Conservation (phyloP, 495 filamentous ascomycete species). For the Astrothelium macrocarpum region DNA sequence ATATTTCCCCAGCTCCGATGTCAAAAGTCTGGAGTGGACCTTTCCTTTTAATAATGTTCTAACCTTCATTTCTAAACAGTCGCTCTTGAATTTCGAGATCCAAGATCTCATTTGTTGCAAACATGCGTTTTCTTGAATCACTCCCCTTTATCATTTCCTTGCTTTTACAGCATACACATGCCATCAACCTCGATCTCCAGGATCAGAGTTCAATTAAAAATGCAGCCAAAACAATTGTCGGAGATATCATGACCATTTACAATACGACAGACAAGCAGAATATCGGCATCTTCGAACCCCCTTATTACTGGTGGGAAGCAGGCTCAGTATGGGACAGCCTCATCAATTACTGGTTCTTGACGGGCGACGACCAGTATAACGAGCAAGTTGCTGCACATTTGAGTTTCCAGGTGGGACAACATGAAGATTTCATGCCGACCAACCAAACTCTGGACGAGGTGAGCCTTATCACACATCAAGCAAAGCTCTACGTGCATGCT, state of each 20-base stretch:
- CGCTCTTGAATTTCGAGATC: not conserved
- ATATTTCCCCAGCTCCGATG: no score
- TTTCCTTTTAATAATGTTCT: not conserved
- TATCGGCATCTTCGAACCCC: constrained; percentile 30
- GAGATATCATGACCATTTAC: constrained; percentile 10
- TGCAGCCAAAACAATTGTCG: constrained; percentile 13
- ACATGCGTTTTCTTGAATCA: not conserved
- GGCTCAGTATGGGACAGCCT: constrained; percentile 68
- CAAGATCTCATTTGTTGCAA: not conserved
- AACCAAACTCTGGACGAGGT: constrained; percentile 53
- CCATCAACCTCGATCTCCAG: constrained; percentile 9
- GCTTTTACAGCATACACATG: not conserved
- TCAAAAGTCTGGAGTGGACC: no score
- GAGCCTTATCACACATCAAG: not conserved
- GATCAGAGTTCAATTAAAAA: constrained; percentile 9
- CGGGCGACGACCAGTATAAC: constrained; percentile 66
- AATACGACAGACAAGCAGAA: not conserved
- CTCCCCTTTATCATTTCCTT: not conserved
- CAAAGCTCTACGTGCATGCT: not conserved
- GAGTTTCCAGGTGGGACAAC: constrained; percentile 57
- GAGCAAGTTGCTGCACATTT: constrained; percentile 56
- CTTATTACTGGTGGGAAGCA: constrained; percentile 80
- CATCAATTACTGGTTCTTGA: constrained; percentile 78
- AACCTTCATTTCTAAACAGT: not conserved
- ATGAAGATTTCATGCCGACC: constrained; percentile 63